phyloP scores from a whole-genome alignment of 306 rosid genomes.

The Ormosia semicastrata region DNA sequence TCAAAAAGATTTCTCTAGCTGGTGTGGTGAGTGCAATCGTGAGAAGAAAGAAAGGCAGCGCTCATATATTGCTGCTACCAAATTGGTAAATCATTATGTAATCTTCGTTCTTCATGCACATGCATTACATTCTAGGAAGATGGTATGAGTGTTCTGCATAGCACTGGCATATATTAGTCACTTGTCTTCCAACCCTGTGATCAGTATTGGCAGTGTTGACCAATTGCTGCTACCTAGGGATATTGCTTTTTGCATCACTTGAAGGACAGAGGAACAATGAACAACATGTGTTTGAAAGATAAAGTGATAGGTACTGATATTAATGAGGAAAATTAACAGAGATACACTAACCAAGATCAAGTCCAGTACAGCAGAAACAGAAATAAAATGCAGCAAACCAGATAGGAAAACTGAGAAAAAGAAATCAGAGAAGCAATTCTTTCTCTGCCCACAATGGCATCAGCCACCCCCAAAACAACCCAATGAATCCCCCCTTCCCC shows the following conservation, averaged over 20 bases:
- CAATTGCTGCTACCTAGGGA: not conserved
- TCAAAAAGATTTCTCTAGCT: constrained; percentile 39
- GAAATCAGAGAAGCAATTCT: no score
- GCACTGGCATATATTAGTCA: not conserved
- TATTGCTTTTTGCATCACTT: not conserved
- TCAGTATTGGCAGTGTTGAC: not conserved
- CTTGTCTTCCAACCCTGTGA: not conserved
- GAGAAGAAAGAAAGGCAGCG: constrained; percentile 36
- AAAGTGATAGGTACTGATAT: no score
- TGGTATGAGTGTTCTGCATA: not conserved
- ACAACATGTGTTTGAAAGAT: not conserved
- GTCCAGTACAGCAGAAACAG: no score
- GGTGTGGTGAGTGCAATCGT: constrained; percentile 43
- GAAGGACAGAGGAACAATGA: no score
- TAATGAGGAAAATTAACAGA: no score
- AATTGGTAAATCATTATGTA: constrained; percentile 29
- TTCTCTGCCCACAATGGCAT: no score
- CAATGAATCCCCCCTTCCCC: no score
- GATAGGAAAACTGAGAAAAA: no score
- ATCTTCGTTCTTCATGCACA: constrained; percentile 14
- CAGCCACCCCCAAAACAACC: no score
- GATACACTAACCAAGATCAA: no score
- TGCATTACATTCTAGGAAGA: constrained; percentile 5
- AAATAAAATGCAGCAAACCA: no score
- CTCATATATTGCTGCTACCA: constrained; percentile 3